Evolutionary conservation across 371 early-diverging fungal genomes (phyloP).

Genomic region (Batkoa obscura): DNA sequence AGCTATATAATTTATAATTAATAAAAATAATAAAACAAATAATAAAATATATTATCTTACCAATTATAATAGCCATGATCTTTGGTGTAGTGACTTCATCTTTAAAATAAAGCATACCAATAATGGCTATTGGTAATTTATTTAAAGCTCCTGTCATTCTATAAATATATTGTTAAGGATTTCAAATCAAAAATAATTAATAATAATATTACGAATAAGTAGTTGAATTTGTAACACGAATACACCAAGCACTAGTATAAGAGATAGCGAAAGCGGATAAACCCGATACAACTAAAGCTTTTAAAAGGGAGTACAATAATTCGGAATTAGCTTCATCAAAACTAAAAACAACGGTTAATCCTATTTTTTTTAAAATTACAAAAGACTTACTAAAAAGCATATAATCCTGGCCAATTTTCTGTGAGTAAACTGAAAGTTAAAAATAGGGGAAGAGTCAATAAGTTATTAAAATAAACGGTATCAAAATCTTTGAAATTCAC

Average conservation of each 20-base stretch:
- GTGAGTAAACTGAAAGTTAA: conserved; percentile 47
- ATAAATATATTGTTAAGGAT: neutral
- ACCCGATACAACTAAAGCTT: conserved; percentile 16
- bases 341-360: too few relatives aligned
- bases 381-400: conserved; percentile 28
- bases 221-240: conserved; percentile 87
- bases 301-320: neutral
- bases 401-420: conserved; percentile 49
- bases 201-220: conserved; percentile 40
- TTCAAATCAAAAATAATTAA: too few relatives aligned
- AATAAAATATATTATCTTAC: conserved; percentile 18
- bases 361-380: neutral
- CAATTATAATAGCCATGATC: conserved; percentile 62
- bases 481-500: conserved; percentile 86
- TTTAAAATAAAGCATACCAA: conserved; percentile 87
- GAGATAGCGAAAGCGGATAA: conserved; percentile 83
- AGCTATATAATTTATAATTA: neutral
- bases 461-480: conserved; percentile 91
- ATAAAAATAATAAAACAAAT: neutral
- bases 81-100: conserved; percentile 65
- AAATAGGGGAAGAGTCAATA: conserved; percentile 75
- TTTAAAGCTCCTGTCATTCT: conserved; percentile 99
- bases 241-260: conserved; percentile 86
- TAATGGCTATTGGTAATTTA: conserved; percentile 89
- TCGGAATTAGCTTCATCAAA: neutral